phyloP scores from a whole-genome alignment of 2,329 filamentous ascomycete genomes.

The Chaetomiaceae sp. region DNA sequence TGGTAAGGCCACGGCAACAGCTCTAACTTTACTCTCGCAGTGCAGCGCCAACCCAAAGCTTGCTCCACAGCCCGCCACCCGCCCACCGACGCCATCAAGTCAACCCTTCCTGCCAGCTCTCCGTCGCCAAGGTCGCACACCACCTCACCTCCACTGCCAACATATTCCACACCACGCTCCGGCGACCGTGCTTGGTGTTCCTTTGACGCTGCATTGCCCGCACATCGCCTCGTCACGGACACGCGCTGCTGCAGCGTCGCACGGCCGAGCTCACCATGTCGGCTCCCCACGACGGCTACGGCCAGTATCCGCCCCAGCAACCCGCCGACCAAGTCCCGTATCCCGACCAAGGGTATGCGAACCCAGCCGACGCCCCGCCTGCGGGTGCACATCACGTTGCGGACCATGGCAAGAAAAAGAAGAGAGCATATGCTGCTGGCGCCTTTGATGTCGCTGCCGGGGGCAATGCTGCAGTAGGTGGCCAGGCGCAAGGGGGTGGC shows the following conservation, averaged over 20 bases:
- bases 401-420: slow-evolving; percentile 70
- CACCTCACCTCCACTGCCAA: not conserved
- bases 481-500: slow-evolving; percentile 38
- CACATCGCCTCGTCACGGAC: slow-evolving; percentile 17
- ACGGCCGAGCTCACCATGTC: slow-evolving; percentile 43
- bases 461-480: slow-evolving; percentile 65
- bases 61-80: slow-evolving; percentile 19
- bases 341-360: slow-evolving; percentile 39
- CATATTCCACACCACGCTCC: not conserved
- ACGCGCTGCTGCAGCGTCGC: slow-evolving; percentile 24
- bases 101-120: slow-evolving; percentile 7
- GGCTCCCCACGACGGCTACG: slow-evolving; percentile 52
- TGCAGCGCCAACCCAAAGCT: slow-evolving; percentile 2
- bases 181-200: slow-evolving; percentile 8
- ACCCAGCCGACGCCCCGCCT: slow-evolving; percentile 36
- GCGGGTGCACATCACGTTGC: slow-evolving; percentile 30
- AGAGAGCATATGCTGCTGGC: slow-evolving; percentile 88
- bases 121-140: slow-evolving; percentile 2
- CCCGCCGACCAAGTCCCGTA: slow-evolving; percentile 38
- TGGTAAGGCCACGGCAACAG: slow-evolving; percentile 12
- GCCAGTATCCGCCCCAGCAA: slow-evolving; percentile 44
- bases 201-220: slow-evolving; percentile 16
- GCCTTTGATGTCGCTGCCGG: slow-evolving; percentile 90
- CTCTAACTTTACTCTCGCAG: slow-evolving; percentile 5
- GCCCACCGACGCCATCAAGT: slow-evolving; percentile 7